Base-by-base conservation (phyloP, 2,329 filamentous ascomycete genomes). In the Cladobotryum mycophilum region DNA sequence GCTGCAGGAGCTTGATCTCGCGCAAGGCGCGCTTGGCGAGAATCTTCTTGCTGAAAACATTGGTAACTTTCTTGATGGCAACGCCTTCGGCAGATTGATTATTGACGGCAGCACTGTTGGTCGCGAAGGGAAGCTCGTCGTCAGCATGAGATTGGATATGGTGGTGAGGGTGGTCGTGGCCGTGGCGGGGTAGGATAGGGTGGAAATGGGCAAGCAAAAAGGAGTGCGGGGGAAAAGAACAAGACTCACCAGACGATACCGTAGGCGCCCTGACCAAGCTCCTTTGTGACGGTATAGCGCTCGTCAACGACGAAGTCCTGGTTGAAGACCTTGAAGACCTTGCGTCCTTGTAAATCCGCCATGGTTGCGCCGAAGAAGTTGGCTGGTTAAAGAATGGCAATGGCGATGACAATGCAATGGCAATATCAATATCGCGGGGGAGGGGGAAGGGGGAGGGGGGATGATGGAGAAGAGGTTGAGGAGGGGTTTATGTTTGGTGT, bases 1-100 rank as follows among this genome's bases (percentile, higher is more conserved):
- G 93, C 76, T 97, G 92, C 58, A 99, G 79, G 61, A 99, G 81
- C 81, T 97, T 99, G 74, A 99, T 97, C 76, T 99, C 93, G 70
- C 93, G 85, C 77, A 99, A 73, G 45, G 93, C 93, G 66, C 93
- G 88, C 84, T 99, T 99, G 63, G 93, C 93, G 60, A 99, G 80
- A 61, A 99, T 99, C 83, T 97, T 97, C 77, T 99, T 99, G 81
- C 90, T 96, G 74, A 99, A 99, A 63, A 99, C 92, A 87, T 99
- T 99, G 76, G 93, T 99, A 69, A 99, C 89, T 75, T 99, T 99
- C 75, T 99, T 99, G 78, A 99, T 93, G 63, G 93, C 93, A 56
- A 99, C 91, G 38, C 92, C 91, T 68, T 99, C 93, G 64, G 84
- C 86, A 33, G 88, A 95, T 70, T 90, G 84, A 67, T 84, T 85